These are phyloP conservation scores for Cercophora newfieldiana DNA, from an alignment of 495 filamentous ascomycete genomes.

Conservation along the genomic window DNA sequence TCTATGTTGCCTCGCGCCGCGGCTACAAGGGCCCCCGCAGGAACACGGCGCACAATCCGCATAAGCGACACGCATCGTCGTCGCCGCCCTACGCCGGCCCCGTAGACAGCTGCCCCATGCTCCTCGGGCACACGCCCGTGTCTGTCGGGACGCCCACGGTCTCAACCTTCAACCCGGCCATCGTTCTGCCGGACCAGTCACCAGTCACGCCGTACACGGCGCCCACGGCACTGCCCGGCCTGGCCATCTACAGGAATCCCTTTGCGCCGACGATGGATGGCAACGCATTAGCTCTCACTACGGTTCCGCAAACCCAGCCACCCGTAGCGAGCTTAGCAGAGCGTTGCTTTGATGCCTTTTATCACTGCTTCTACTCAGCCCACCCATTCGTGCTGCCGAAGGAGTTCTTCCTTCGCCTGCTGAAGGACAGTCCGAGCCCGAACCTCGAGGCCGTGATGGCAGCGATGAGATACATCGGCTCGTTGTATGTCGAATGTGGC, in stretches of 20 bases:
- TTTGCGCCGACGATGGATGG: slow-evolving; percentile 34
- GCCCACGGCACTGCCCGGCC: slow-evolving; percentile 31
- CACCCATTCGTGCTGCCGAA: slow-evolving; percentile 67
- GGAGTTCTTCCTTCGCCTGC: slow-evolving; percentile 44
- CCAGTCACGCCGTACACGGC: slow-evolving; percentile 38
- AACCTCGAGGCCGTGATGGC: slow-evolving; percentile 49
- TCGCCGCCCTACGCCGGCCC: slow-evolving; percentile 39
- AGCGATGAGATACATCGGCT: slow-evolving; percentile 71
- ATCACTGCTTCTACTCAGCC: slow-evolving; percentile 64
- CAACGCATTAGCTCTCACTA: slow-evolving; percentile 29
- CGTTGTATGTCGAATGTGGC: slow-evolving; percentile 57
- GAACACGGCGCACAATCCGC: slow-evolving; percentile 45
- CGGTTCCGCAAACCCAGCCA: slow-evolving; percentile 27
- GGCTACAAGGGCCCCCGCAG: slow-evolving; percentile 53
- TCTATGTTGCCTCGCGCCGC: slow-evolving; percentile 52
- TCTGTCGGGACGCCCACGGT: slow-evolving; percentile 31
- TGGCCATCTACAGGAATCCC: slow-evolving; percentile 41
- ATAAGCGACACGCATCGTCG: slow-evolving; percentile 52
- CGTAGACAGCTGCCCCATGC: slow-evolving; percentile 47
- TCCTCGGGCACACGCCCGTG: slow-evolving; percentile 40
- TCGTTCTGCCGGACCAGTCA: slow-evolving; percentile 42
- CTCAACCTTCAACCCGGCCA: slow-evolving; percentile 38
- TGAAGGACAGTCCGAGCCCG: slow-evolving; percentile 39
- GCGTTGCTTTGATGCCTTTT: slow-evolving; percentile 57
- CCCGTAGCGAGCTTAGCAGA: slow-evolving; percentile 41